Evolutionary conservation across 2,329 filamentous ascomycete species (phyloP).

Genomic region (Xylaria sp.): DNA sequence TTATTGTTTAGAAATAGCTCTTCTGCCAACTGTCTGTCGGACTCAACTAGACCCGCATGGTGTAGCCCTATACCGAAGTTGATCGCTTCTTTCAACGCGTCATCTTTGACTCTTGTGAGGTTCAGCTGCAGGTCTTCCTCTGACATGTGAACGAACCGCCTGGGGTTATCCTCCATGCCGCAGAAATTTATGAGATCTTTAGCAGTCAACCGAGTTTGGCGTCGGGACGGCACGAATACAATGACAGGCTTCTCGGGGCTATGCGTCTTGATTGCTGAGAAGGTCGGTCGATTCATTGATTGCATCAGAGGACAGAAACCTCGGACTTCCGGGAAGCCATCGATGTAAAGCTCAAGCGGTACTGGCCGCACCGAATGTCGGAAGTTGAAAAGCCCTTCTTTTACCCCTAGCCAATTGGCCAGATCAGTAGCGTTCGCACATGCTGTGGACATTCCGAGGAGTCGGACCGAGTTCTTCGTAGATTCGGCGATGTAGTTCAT

Average conservation of each 20-base stretch:
- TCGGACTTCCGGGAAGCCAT: slow-evolving; percentile 93
- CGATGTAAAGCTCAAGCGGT: slow-evolving; percentile 94
- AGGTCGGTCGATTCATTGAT: slow-evolving; percentile 97
- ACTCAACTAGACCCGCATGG: slow-evolving; percentile 95
- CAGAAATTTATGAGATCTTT: slow-evolving; percentile 97
- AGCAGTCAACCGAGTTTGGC: slow-evolving; percentile 93
- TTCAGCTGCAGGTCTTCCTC: slow-evolving; percentile 93
- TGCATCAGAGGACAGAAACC: slow-evolving; percentile 99
- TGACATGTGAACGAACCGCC: slow-evolving; percentile 91
- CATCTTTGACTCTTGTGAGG: slow-evolving; percentile 90
- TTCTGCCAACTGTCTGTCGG: slow-evolving; percentile 89
- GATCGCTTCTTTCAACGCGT: slow-evolving; percentile 90
- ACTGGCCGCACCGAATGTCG: slow-evolving; percentile 96
- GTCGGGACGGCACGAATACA: slow-evolving; percentile 94
- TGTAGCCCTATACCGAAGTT: slow-evolving; percentile 97
- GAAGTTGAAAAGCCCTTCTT: slow-evolving; percentile 96
- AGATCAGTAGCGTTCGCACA: slow-evolving; percentile 95
- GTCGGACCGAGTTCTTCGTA: slow-evolving; percentile 85
- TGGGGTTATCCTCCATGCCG: slow-evolving; percentile 97
- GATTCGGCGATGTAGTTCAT: slow-evolving; percentile 99
- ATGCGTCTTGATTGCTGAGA: slow-evolving; percentile 95
- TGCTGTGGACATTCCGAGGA: slow-evolving; percentile 99
- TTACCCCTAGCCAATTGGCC: slow-evolving; percentile 96
- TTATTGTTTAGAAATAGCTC: slow-evolving; percentile 98
- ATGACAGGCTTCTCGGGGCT: slow-evolving; percentile 97